Percentiles rank a stretch among this genome's conserved stretches.
phyloP scores from a whole-genome alignment of 129 eudicot genomes.

The Apium graveolens region DNA sequence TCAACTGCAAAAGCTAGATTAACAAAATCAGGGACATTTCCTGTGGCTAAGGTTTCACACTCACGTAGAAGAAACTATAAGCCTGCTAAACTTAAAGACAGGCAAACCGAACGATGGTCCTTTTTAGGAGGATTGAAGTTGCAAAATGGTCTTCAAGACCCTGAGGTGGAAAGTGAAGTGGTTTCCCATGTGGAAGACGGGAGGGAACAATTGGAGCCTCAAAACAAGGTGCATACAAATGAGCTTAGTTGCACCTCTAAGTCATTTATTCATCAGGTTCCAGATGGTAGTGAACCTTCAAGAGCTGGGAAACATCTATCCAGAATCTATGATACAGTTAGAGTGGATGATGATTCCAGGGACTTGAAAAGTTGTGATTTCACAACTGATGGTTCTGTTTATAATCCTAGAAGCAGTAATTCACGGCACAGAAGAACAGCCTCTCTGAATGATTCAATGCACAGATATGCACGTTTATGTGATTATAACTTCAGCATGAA shows the following conservation, averaged over 20 bases:
- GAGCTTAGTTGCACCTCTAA: neutral
- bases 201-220: neutral
- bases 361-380: neutral
- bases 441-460: constrained; percentile 46
- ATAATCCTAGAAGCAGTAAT: constrained; percentile 12
- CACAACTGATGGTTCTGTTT: constrained; percentile 2
- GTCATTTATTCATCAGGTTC: neutral
- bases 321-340: neutral
- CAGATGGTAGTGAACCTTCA: neutral
- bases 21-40: constrained; percentile 69
- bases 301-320: neutral
- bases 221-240: neutral
- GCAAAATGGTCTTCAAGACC: constrained; percentile 4
- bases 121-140: constrained; percentile 25
- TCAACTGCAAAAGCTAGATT: constrained; percentile 29
- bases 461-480: constrained; percentile 34
- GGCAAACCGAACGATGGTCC: constrained; percentile 53
- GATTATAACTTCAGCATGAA: constrained; percentile 31
- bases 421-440: constrained; percentile 34
- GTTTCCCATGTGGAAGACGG: neutral
- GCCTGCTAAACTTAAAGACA: constrained; percentile 56
- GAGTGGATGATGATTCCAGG: neutral
- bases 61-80: constrained; percentile 22
- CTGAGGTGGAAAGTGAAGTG: constrained; percentile 3
- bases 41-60: constrained; percentile 25